Evolutionary conservation across 495 filamentous ascomycete species (phyloP).

Genomic region (Cercophora samala): DNA sequence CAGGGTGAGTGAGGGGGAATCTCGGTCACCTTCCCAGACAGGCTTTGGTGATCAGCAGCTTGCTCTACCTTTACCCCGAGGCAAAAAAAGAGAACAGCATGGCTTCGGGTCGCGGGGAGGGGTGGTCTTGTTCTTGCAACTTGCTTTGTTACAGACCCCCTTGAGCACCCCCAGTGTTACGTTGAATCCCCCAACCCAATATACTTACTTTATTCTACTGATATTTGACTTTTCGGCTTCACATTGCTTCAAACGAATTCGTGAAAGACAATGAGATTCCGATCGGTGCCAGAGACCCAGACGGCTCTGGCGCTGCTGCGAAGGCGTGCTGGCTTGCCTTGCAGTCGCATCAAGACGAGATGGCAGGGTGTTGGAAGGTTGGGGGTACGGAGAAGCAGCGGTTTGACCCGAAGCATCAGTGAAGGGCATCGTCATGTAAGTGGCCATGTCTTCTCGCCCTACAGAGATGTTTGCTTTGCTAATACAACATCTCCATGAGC

Average conservation of each 20-base stretch:
- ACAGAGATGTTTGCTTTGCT: neutral
- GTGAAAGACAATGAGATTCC: neutral
- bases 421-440: conserved; percentile 16
- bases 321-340: neutral
- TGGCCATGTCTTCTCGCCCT: neutral
- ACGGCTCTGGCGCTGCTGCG: neutral
- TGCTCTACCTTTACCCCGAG: neutral
- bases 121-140: neutral
- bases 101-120: neutral
- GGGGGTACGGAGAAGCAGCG: conserved; percentile 4
- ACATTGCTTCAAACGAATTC: neutral
- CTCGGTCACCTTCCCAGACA: conserved; percentile 3
- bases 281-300: neutral
- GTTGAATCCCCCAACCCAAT: neutral
- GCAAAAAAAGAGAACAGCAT: neutral
- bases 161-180: neutral
- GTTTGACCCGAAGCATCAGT: conserved; percentile 12
- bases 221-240: neutral
- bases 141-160: neutral
- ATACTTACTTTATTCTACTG: neutral
- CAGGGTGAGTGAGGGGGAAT: neutral
- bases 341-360: neutral
- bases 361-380: neutral
- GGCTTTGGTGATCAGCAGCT: conserved; percentile 1
- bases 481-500: neutral